Base-by-base conservation (phyloP, 352 stramenopile species). In the Globisporangium ultimum region DNA sequence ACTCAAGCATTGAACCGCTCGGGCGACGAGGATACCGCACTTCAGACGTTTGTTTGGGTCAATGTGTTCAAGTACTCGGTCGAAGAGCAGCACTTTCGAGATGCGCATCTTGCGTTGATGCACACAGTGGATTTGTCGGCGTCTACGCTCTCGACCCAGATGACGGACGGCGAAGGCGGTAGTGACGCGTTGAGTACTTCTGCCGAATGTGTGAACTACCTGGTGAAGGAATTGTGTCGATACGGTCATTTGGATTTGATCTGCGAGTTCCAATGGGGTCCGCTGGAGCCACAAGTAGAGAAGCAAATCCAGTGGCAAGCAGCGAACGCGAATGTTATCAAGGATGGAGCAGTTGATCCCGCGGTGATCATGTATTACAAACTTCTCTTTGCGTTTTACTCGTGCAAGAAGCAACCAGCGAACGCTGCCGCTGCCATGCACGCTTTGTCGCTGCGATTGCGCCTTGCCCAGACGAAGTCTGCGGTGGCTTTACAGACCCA, bases 21-120 rank as follows among this genome's bases (percentile, higher is more conserved):
- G 52, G 58, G 58, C 9, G 72, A 76, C 5, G 48, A 61, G 42
- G 76, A 70, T 28, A 64, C 64, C 18, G 71, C 70, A 2, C 53
- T 90, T 22, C 76, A 92, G 64, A 85, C 78, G 6, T 92, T 92
- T 51, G 71, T 90, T 5, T 92, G 83, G 83, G 76, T 92, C 14
- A 90, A 92, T 59, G 75, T 92, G 53, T 92, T 92, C 53, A 92
- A 92, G 62, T 86, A 86, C 34, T 85, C 80, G 3, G 77, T 90
- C 2, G 80, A 92, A 32, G 75, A 86, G 24, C 72, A 60, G 22
- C 41, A 65, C 15, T 90, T 85, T 53, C 77, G 79, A 8, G 80
- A 90, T 34, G 80, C 80, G 0, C 82, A 92, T 36, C 63, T 90
- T 28, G 82, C 82, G 41, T 64, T 92, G n/a, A 89, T 89, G 76